phyloP scores from a whole-genome alignment of 2,329 filamentous ascomycete genomes.

The Achaetomium macrosporum region DNA sequence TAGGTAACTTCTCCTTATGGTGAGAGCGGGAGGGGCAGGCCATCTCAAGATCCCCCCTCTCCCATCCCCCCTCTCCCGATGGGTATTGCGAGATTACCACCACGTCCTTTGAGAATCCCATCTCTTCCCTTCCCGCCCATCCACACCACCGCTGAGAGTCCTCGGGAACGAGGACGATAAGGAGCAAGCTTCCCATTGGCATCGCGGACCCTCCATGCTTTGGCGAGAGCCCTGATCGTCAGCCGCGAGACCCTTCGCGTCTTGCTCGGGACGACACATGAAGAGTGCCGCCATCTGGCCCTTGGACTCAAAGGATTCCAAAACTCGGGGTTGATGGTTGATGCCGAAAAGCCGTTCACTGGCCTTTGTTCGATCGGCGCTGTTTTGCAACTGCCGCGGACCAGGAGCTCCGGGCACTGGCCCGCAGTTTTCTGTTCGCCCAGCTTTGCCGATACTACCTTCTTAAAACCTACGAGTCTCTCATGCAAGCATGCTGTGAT shows the following conservation, averaged over 20 bases:
- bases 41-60: background rate
- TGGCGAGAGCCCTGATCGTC: conserved; percentile 9
- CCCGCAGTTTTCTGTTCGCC: background rate
- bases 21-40: background rate
- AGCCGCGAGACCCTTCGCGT: background rate
- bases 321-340: background rate
- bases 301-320: background rate
- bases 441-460: background rate
- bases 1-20: background rate
- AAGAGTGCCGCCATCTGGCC: too few species aligned
- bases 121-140: background rate
- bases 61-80: background rate
- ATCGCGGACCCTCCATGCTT: conserved; percentile 9
- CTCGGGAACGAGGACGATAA: background rate
- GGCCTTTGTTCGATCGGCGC: background rate
- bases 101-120: conserved; percentile 1
- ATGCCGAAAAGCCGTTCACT: background rate
- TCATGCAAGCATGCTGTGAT: background rate
- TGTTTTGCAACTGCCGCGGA: conserved; percentile 1
- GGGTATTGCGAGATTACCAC: conserved; percentile 8
- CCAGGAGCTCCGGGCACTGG: conserved; percentile 7
- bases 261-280: background rate
- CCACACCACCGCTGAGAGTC: background rate
- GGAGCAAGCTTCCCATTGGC: background rate
- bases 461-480: background rate